Base-by-base conservation (phyloP, 106 monocot species). In the Ottelia alismoides region DNA sequence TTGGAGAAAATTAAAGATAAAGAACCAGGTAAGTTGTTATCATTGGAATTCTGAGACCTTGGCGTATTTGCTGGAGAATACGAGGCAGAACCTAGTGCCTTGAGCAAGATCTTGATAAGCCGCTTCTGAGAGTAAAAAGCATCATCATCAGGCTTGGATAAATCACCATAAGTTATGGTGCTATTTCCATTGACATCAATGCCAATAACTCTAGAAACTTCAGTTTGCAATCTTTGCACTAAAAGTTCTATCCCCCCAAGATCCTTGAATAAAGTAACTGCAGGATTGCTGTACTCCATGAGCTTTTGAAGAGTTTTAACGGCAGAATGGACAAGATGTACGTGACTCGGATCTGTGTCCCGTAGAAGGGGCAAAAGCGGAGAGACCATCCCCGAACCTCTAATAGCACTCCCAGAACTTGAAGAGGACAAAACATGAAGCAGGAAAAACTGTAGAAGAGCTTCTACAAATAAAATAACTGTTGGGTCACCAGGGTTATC, bases 401-500 rank as follows among this genome's bases (percentile, higher is more conserved):
- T 78, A 44, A 89, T 61, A 45, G 76, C 68, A 65, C 79, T 85
- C 23, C 89, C 89, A 40, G 96, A 78, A 75, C 82, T 98, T 67
- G 96, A 98, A 74, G 96, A 81, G 45, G 89, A 89, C 51, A 98
- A 55, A 51, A 98, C 82, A 68, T 98, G 96, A 32, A 98, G 77
- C 23, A 89, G 69, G 65, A 89, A 85, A 59, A 98, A 98, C 17
- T 89, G 84, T 20, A 98, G 76, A 60, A 98, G 81, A 44, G 96
- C 85, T 61, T 98, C 89, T 61, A 98, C 96, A 77, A 98, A 85
- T 51, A 84, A 56, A 21, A 82, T 76, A 67, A 78, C 56, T 47
- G 96, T 85, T 30, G 82, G 85, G 65, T 98, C 96, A 65, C 60
- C 89, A n/a, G 74, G 67, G 55, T 63, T 85, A 61, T 69, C 75